Evolutionary conservation across 495 filamentous ascomycete genomes (phyloP).

Genomic region (Collariella sp.): DNA sequence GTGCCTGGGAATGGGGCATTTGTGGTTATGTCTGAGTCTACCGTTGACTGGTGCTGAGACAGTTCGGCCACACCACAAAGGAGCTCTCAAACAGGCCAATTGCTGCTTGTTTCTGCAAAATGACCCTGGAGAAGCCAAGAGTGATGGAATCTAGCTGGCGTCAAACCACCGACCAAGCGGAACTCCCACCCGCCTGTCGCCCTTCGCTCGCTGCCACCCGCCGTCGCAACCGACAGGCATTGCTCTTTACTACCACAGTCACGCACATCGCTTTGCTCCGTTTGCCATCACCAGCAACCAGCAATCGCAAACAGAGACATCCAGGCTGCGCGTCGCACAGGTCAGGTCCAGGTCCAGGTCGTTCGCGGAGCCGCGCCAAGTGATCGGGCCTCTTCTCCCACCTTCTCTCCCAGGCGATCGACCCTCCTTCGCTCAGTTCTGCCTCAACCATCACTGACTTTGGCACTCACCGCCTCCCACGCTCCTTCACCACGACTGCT

Average conservation of each 20-base stretch:
- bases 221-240: constrained; percentile 6
- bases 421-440: neutral
- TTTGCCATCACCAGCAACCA: neutral
- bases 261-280: neutral
- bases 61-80: too few species aligned
- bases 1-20: too few species aligned
- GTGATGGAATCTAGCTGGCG: too few species aligned
- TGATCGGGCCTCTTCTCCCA: constrained; percentile 11
- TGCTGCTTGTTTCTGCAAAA: too few species aligned
- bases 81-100: too few species aligned
- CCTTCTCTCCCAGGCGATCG: neutral
- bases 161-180: constrained; percentile 1
- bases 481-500: neutral
- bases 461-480: neutral
- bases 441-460: neutral
- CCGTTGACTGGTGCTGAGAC: too few species aligned
- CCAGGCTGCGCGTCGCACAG: constrained; percentile 18
- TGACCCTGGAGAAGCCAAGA: too few species aligned
- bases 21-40: too few species aligned
- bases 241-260: neutral
- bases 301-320: constrained; percentile 15
- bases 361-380: constrained; percentile 12
- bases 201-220: constrained; percentile 1
- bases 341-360: too few species aligned
- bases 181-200: constrained; percentile 1